These are phyloP conservation scores for Plasmodium inui DNA, from an alignment of 169 alveolate genomes.

Conservation along the genomic window DNA sequence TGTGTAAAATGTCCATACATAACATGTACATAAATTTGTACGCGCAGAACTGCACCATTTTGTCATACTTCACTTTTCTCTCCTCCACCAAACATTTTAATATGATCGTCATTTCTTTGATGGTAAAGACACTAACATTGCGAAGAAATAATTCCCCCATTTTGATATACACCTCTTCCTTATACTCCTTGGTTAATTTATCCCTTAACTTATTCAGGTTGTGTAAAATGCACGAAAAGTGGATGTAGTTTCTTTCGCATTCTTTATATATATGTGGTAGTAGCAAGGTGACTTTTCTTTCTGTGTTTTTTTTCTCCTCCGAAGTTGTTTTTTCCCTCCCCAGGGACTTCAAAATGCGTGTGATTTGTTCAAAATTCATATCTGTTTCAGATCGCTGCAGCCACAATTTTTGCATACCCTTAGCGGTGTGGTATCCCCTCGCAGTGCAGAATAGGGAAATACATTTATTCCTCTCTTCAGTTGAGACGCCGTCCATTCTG, in stretches of 20 bases:
- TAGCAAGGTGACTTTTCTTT: constrained; percentile 27
- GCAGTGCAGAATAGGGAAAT: neutral
- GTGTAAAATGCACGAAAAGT: constrained; percentile 55
- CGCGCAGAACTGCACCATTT: constrained; percentile 25
- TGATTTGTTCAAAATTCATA: neutral
- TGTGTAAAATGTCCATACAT: constrained; percentile 50
- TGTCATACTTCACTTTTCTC: constrained; percentile 6
- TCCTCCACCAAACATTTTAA: constrained; percentile 58
- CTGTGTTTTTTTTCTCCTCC: constrained; percentile 20
- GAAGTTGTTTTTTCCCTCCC: neutral
- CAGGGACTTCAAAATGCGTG: constrained; percentile 39
- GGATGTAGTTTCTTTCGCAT: constrained; percentile 42
- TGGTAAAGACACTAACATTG: constrained; percentile 13
- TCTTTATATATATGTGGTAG: constrained; percentile 68
- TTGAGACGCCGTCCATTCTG: neutral
- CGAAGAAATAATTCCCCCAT: constrained; percentile 18
- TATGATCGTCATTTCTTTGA: constrained; percentile 70
- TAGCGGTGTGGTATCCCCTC: neutral
- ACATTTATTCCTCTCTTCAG: neutral
- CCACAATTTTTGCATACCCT: neutral
- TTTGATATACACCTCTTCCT: constrained; percentile 21
- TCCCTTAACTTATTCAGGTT: constrained; percentile 60
- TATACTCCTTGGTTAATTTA: constrained; percentile 33
- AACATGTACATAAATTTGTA: constrained; percentile 42
- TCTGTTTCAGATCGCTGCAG: neutral